Evolutionary conservation across 306 rosid genomes (phyloP).

Genomic region (Sicyos baderoa): DNA sequence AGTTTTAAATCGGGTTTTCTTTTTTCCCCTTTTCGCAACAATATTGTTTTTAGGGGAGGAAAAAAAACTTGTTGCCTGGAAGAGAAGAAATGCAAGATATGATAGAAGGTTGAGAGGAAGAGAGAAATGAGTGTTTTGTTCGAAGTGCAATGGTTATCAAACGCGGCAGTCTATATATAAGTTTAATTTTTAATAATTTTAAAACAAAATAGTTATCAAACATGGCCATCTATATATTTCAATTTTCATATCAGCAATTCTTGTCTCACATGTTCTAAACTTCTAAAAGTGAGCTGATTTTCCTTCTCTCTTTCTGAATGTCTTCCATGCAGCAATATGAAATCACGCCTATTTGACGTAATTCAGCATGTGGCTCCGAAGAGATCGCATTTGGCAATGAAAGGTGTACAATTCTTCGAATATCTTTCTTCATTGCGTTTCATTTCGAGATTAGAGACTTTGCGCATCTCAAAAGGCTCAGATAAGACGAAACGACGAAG

Average conservation of each 20-base stretch:
- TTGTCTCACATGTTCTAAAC: neutral
- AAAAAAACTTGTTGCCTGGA: no score
- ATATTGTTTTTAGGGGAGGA: no score
- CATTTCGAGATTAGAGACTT: constrained; percentile 60
- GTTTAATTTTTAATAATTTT: no score
- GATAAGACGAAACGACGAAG: constrained; percentile 45
- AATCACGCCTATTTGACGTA: constrained; percentile 29
- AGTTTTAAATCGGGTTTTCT: no score
- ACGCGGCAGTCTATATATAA: no score
- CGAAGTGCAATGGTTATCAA: no score
- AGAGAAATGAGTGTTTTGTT: no score
- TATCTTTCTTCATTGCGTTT: constrained; percentile 63
- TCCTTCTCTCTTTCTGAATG: constrained; percentile 1
- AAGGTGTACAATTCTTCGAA: constrained; percentile 47
- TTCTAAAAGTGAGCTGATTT: neutral
- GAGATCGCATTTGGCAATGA: constrained; percentile 34
- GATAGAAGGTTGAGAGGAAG: no score
- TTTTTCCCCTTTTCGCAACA: no score
- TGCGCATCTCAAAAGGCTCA: constrained; percentile 41
- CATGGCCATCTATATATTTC: neutral
- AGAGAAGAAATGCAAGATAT: no score
- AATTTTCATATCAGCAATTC: neutral
- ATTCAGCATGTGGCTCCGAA: constrained; percentile 51
- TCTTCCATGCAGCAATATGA: constrained; percentile 39
- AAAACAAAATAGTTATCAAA: no score